A percentile compares a stretch with the other conserved stretches of the same genome.
Conservation (phyloP, 768 basidiomycete genomes). For the Agaricus blazei region DNA sequence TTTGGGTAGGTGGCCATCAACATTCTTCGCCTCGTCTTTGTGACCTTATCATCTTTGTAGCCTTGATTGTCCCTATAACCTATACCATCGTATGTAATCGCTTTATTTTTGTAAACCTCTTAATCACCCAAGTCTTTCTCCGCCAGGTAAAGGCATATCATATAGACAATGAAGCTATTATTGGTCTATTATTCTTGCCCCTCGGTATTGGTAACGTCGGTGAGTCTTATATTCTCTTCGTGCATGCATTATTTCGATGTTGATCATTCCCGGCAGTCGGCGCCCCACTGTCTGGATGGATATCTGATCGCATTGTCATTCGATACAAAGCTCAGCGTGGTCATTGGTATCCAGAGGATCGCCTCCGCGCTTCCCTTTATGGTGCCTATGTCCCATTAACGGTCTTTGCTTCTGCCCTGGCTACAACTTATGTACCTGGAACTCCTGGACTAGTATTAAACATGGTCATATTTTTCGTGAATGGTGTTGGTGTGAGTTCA, state of each 20-base stretch:
- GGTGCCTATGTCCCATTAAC: conserved; percentile 54
- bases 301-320: conserved; percentile 53
- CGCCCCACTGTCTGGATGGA: conserved; percentile 50
- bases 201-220: conserved; percentile 56
- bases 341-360: conserved; percentile 64
- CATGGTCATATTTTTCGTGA: conserved; percentile 53
- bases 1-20: too few species aligned
- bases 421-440: conserved; percentile 45
- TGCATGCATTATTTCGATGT: not conserved
- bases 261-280: conserved; percentile 36
- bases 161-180: conserved; percentile 50
- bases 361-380: conserved; percentile 46
- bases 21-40: too few species aligned
- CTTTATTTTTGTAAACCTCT: not conserved
- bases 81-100: conserved; percentile 37
- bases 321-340: conserved; percentile 43
- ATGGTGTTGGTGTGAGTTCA: conserved; percentile 57
- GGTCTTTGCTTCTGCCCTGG: conserved; percentile 16
- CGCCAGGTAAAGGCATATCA: conserved; percentile 52
- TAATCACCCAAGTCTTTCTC: not conserved
- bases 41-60: too few species aligned
- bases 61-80: too few species aligned
- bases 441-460: conserved; percentile 43
- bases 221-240: conserved; percentile 21
- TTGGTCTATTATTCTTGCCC: conserved; percentile 59